A percentile compares a stretch with the other conserved stretches of the same genome.
phyloP scores from a whole-genome alignment of 306 rosid species.

The Quercus cerris region DNA sequence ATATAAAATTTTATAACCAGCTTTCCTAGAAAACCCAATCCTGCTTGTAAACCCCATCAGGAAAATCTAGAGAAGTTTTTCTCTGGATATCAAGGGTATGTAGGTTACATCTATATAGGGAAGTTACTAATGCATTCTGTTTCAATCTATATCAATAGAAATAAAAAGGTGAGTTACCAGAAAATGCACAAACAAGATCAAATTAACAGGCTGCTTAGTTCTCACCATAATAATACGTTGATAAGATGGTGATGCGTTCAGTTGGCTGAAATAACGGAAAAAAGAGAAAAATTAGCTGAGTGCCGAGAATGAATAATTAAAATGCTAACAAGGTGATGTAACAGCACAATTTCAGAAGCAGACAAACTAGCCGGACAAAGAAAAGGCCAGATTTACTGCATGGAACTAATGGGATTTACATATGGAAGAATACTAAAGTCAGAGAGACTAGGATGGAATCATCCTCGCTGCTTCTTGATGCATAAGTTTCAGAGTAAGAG shows the following conservation, averaged over 20 bases:
- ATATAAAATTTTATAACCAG: neutral
- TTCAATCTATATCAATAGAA: neutral
- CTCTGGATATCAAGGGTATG: neutral
- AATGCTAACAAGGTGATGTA: slow-evolving; percentile 4
- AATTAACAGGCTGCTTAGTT: slow-evolving; percentile 7
- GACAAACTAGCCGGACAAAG: neutral
- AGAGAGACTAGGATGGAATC: neutral
- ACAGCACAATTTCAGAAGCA: neutral
- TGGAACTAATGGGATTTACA: neutral
- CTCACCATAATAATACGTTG: slow-evolving; percentile 92
- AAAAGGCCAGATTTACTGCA: neutral
- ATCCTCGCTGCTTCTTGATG: neutral
- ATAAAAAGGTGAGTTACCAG: neutral
- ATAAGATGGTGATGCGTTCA: slow-evolving; percentile 77
- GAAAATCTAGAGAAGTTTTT: neutral
- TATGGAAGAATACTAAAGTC: neutral
- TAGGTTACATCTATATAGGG: neutral
- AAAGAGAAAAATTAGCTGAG: slow-evolving; percentile 8
- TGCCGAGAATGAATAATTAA: neutral
- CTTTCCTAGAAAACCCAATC: neutral
- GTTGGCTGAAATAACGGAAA: slow-evolving; percentile 57
- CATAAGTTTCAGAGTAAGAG: neutral
- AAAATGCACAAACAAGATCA: neutral
- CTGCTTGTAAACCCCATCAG: neutral
- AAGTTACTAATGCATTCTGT: neutral